phyloP scores from a whole-genome alignment of 805 yeast species.

The Saccharomyces paradoxus region DNA sequence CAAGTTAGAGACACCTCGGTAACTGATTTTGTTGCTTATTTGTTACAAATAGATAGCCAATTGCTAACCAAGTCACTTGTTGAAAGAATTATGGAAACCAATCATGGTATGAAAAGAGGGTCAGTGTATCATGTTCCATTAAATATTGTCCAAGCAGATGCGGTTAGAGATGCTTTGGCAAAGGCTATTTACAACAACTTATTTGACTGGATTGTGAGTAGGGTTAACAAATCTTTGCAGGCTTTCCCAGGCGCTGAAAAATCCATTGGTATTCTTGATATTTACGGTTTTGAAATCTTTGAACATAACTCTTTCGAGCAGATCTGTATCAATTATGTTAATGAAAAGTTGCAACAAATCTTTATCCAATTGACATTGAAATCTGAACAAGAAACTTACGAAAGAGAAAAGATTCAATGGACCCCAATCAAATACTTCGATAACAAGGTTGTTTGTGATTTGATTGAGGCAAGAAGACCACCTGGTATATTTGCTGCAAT shows the following conservation, averaged over 20 bases:
- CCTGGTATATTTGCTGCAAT: constrained; percentile 92
- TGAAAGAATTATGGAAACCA: constrained; percentile 77
- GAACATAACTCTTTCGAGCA: constrained; percentile 91
- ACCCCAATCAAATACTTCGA: constrained; percentile 92
- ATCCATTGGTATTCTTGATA: constrained; percentile 86
- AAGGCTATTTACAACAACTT: constrained; percentile 84
- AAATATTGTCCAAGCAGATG: constrained; percentile 80
- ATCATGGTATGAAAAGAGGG: constrained; percentile 79
- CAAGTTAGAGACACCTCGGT: constrained; percentile 72
- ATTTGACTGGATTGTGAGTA: constrained; percentile 89
- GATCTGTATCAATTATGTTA: constrained; percentile 86
- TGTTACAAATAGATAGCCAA: constrained; percentile 67
- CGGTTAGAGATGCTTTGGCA: constrained; percentile 88
- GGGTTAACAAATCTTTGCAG: constrained; percentile 72
- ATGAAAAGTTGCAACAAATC: constrained; percentile 89
- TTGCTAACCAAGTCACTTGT: constrained; percentile 55
- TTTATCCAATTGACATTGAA: constrained; percentile 88
- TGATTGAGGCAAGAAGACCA: constrained; percentile 84
- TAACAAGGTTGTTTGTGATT: constrained; percentile 88
- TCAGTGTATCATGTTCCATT: constrained; percentile 88
- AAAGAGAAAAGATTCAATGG: constrained; percentile 89
- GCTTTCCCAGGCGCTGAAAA: constrained; percentile 41
- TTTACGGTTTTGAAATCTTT: constrained; percentile 89
- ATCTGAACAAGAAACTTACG: constrained; percentile 94
- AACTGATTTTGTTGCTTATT: constrained; percentile 82